Base-by-base conservation (phyloP, 1,284 basidiomycete species). In the Rhizoctonia solani region DNA sequence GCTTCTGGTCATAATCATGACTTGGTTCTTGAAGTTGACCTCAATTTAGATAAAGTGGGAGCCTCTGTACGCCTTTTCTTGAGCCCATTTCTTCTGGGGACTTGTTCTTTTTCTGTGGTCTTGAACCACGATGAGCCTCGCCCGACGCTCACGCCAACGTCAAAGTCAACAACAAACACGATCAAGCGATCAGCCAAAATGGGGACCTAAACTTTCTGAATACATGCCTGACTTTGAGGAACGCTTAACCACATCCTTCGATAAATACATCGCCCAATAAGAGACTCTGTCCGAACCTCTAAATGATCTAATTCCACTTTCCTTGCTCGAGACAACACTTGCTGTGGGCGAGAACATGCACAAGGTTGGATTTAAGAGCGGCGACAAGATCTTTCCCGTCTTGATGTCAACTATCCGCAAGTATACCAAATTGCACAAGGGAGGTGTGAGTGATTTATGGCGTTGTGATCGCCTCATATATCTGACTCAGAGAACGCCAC, bases 281-380 rank as follows among this genome's bases (percentile, higher is more conserved):
- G 58, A 61, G 29, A 61, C 21, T 11, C 49, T 47, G n/a, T 50
- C 44, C 13, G n/a, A 32, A 23, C 32, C 47, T 2, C 47, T 39
- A 21, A 47, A 50, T 39, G 58, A 46, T 23, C 46, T 61, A 4
- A 16, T 52, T 11, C 58, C 58, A 2, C 47, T 61, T 6, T 23
- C 58, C 29, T 16, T 61, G 21, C 58, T 61, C 19, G 58, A 61
- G 19, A 61, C 58, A 32, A 61, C 32, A 21, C 34, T 61, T 21
- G 30, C 46, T 16, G 42, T 61, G 25, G 46, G 58, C 19, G 58
- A 61, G 23, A 61, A 61, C 16, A 61, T 61, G 58, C 58, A 61
- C 32, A 49, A 34, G 39, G 21, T 52, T 37, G 58, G 46, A 1
- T 61, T 49, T 25, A 44, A 61, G 16, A 42, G 47, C 29, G 58